Conservation (phyloP, 2,329 filamentous ascomycete genomes). For the Aspergillus novofumigatus region DNA sequence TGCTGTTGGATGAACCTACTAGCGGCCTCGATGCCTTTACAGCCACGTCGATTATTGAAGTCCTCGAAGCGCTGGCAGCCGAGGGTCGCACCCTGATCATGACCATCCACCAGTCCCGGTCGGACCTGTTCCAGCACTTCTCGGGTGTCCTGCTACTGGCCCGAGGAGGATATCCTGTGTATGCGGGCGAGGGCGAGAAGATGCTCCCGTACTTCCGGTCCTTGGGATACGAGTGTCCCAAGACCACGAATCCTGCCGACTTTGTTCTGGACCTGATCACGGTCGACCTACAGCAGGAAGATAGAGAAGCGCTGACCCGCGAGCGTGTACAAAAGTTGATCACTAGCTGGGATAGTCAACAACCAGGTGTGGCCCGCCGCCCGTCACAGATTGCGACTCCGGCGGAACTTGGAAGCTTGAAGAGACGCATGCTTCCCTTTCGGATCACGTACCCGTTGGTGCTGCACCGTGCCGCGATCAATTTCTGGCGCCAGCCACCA, state of each 20-base stretch:
- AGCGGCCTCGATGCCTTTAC: constrained; percentile 75
- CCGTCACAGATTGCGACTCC: constrained; percentile 57
- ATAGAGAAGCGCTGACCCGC: constrained; percentile 59
- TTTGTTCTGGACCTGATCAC: constrained; percentile 75
- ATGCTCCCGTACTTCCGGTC: constrained; percentile 64
- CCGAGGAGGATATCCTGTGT: constrained; percentile 64
- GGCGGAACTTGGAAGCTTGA: constrained; percentile 66
- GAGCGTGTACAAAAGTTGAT: constrained; percentile 60
- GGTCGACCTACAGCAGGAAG: constrained; percentile 65
- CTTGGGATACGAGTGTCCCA: constrained; percentile 61
- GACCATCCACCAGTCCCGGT: constrained; percentile 75
- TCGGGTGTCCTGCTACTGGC: constrained; percentile 68
- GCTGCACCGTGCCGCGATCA: constrained; percentile 63
- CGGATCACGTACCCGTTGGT: constrained; percentile 62
- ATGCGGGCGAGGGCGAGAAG: constrained; percentile 57
- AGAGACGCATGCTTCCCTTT: constrained; percentile 61
- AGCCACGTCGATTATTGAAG: constrained; percentile 70
- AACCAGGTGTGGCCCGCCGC: constrained; percentile 17
- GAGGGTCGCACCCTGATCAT: constrained; percentile 71
- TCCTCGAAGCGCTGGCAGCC: constrained; percentile 64
- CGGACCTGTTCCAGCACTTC: constrained; percentile 67
- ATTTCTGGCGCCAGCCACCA: constrained; percentile 63
- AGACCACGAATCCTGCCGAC: constrained; percentile 70
- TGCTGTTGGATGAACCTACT: constrained; percentile 72
- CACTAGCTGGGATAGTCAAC: constrained; percentile 49